Conservation (phyloP, 2,329 filamentous ascomycete species). For the Pseudocercospora macadamiae region DNA sequence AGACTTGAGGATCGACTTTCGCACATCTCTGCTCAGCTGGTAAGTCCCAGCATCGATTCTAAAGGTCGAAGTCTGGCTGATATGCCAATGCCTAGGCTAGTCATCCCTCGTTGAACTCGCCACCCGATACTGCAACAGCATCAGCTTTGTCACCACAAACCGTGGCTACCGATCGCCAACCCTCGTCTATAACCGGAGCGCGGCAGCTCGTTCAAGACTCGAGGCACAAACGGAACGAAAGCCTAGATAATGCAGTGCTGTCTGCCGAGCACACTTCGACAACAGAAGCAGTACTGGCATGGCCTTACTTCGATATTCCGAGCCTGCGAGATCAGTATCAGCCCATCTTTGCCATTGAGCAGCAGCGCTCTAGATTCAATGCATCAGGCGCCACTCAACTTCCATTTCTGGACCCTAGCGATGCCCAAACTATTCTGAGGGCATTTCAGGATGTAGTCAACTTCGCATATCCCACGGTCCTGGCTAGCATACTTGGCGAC, state of each 20-base stretch:
- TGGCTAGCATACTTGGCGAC: slow-evolving; percentile 6
- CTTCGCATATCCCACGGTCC: slow-evolving; percentile 16
- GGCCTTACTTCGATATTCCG: slow-evolving; percentile 17
- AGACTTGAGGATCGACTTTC: slow-evolving; percentile 16
- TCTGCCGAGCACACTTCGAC: slow-evolving; percentile 20
- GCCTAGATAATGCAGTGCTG: slow-evolving; percentile 18
- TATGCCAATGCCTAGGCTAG: not conserved
- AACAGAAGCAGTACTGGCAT: slow-evolving; percentile 18
- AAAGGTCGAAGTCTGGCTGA: not conserved
- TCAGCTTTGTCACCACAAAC: slow-evolving; percentile 9
- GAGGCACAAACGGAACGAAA: slow-evolving; percentile 15
- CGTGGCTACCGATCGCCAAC: slow-evolving; percentile 10
- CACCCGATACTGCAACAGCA: not conserved
- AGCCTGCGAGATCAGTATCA: slow-evolving; percentile 15
- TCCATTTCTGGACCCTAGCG: slow-evolving; percentile 10
- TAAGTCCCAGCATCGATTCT: not conserved
- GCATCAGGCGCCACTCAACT: not conserved
- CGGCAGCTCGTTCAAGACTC: slow-evolving; percentile 15
- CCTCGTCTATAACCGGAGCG: slow-evolving; percentile 15
- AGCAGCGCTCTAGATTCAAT: slow-evolving; percentile 11
- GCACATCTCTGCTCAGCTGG: slow-evolving; percentile 9
- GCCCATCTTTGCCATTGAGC: slow-evolving; percentile 19
- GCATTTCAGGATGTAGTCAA: slow-evolving; percentile 14
- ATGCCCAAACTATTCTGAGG: slow-evolving; percentile 2
- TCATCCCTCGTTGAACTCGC: not conserved